phyloP scores from a whole-genome alignment of 495 filamentous ascomycete genomes.

The Penicillium dipodomyicola region DNA sequence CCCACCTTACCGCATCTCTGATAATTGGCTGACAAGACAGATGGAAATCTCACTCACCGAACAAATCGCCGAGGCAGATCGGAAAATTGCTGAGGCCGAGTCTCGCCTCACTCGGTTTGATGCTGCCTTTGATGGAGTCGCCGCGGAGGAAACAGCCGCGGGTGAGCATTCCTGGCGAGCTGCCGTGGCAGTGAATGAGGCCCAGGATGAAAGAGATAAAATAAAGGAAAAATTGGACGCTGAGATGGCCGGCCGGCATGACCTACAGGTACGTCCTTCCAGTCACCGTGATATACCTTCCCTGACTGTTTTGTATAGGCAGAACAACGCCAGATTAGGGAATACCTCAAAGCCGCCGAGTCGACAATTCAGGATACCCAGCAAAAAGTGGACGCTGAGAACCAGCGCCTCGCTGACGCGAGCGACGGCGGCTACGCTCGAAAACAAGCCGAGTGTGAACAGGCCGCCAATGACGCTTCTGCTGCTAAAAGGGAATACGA shows the following conservation, averaged over 20 bases:
- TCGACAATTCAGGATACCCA: slow-evolving; percentile 39
- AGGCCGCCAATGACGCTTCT: slow-evolving; percentile 32
- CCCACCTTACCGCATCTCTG: background rate
- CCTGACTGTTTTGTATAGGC: slow-evolving; percentile 31
- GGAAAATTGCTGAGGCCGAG: slow-evolving; percentile 42
- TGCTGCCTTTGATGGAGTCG: slow-evolving; percentile 40
- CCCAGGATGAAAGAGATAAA: slow-evolving; percentile 39
- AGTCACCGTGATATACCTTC: background rate
- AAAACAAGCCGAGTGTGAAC: slow-evolving; percentile 47
- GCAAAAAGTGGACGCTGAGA: slow-evolving; percentile 46
- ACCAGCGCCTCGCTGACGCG: slow-evolving; percentile 47
- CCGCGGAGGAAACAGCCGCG: slow-evolving; percentile 50
- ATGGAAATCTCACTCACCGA: slow-evolving; percentile 32
- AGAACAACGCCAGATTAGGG: slow-evolving; percentile 51
- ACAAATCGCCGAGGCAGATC: slow-evolving; percentile 37
- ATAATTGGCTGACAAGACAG: slow-evolving; percentile 18
- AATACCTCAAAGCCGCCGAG: slow-evolving; percentile 45
- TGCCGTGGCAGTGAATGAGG: slow-evolving; percentile 46
- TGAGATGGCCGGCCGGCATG: slow-evolving; percentile 42
- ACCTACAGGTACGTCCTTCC: slow-evolving; percentile 43
- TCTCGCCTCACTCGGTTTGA: slow-evolving; percentile 40
- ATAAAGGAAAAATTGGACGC: slow-evolving; percentile 40
- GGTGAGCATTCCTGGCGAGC: slow-evolving; percentile 55
- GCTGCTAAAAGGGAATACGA: slow-evolving; percentile 33
- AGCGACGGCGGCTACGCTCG: slow-evolving; percentile 54